phyloP scores from a whole-genome alignment of 208 protist species.

The Herpetomonas tarakana region DNA sequence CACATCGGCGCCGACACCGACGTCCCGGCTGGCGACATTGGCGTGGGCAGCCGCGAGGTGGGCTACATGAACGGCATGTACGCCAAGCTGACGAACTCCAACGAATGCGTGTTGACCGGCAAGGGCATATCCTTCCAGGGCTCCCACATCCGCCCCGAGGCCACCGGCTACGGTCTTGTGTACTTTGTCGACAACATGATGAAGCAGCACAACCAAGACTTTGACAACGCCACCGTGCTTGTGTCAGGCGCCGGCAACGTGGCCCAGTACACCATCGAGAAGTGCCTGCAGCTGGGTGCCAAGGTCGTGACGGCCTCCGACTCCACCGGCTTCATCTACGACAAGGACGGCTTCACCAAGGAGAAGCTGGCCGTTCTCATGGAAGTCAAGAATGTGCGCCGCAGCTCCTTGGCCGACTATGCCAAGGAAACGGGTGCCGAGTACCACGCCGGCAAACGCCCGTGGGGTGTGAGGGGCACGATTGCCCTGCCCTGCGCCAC shows the following conservation, averaged over 20 bases:
- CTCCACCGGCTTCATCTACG: conserved; percentile 75
- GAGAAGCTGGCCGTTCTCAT: conserved; percentile 71
- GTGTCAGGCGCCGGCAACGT: conserved; percentile 94
- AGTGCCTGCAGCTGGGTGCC: conserved; percentile 79
- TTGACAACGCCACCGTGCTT: conserved; percentile 71
- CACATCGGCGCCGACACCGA: conserved; percentile 91
- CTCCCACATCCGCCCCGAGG: conserved; percentile 91
- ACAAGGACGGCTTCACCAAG: conserved; percentile 72
- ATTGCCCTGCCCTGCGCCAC: conserved; percentile 90
- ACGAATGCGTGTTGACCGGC: conserved; percentile 87
- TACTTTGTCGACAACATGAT: conserved; percentile 90
- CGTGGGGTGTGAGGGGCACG: conserved; percentile 60
- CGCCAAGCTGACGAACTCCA: conserved; percentile 80
- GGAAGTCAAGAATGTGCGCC: conserved; percentile 62
- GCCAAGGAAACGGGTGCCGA: conserved; percentile 55
- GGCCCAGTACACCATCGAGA: conserved; percentile 77
- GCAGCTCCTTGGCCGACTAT: conserved; percentile 63
- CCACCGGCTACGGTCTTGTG: conserved; percentile 93
- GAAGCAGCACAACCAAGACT: conserved; percentile 27
- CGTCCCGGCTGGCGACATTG: conserved; percentile 94
- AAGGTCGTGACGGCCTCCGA: conserved; percentile 86
- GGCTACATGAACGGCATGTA: conserved; percentile 92
- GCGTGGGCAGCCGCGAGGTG: conserved; percentile 90
- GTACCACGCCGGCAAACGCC: conserved; percentile 61
- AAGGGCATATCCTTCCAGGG: conserved; percentile 89